A percentile compares a stretch with the other conserved stretches of the same genome.
Evolutionary conservation across 306 rosid species (phyloP).

Genomic region (Trichosanthes truncata): DNA sequence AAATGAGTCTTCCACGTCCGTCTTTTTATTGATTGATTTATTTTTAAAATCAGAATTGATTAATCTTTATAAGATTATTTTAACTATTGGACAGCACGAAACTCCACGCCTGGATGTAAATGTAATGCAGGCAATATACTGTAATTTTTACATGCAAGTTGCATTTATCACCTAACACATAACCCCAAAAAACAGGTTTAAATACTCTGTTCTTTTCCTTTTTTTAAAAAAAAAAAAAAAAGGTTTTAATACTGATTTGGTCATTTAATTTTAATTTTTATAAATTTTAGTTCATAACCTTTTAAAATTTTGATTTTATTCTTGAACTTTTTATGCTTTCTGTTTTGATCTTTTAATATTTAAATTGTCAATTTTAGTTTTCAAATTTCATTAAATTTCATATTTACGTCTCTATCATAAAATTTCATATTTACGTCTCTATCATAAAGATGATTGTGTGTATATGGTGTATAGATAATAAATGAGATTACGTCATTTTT

Average conservation of each 20-base stretch:
- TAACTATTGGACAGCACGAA: neutral
- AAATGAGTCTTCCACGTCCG: too few relatives aligned
- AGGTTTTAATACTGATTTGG: neutral
- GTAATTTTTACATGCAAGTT: neutral
- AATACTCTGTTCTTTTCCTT: too few relatives aligned
- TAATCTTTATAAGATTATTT: neutral
- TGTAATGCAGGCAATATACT: neutral
- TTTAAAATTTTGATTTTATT: neutral
- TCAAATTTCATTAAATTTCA: neutral
- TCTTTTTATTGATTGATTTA: neutral
- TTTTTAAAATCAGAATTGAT: neutral
- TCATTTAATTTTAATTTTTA: neutral
- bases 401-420: neutral
- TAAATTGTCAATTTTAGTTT: neutral
- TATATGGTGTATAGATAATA: neutral
- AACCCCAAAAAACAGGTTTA: neutral
- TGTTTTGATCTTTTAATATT: neutral
- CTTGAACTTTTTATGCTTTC: neutral
- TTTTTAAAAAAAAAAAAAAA: too few relatives aligned
- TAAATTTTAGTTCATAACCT: neutral
- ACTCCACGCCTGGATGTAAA: neutral
- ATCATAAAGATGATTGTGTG: neutral
- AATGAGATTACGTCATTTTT: neutral
- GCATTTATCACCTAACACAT: slow-evolving; percentile 8
- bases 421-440: neutral